A percentile compares a stretch with the other conserved stretches of the same genome.
These are phyloP conservation scores for Blastomyces emzantsi DNA, from an alignment of 2,329 filamentous ascomycete species.

Conservation along the genomic window DNA sequence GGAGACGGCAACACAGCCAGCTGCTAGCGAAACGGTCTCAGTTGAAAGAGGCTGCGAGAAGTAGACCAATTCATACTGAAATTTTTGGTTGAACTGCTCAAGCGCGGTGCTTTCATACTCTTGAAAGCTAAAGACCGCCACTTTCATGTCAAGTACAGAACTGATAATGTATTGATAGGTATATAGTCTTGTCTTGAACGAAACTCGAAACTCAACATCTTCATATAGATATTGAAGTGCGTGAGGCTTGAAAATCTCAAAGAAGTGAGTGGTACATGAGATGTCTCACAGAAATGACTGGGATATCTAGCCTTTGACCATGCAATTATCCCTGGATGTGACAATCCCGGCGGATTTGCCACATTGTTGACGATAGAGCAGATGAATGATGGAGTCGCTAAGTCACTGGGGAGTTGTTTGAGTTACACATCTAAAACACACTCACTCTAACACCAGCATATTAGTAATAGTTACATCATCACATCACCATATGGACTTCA, in stretches of 20 bases:
- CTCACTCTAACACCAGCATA: too few species aligned
- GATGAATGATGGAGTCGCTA: too few species aligned
- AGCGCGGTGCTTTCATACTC: constrained; percentile 53
- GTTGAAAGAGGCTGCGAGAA: constrained; percentile 50
- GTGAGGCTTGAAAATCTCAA: too few species aligned
- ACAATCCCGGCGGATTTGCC: too few species aligned
- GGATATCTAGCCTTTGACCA: background rate
- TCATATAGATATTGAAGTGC: too few species aligned
- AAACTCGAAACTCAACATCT: background rate
- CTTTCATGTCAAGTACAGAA: constrained; percentile 37
- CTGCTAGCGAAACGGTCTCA: constrained; percentile 49
- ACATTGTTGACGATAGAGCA: too few species aligned
- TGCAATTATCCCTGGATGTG: background rate
- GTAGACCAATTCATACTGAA: constrained; percentile 44
- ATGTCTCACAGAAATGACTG: background rate
- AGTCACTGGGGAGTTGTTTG: too few species aligned
- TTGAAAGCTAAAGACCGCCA: constrained; percentile 58
- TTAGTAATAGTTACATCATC: too few species aligned
- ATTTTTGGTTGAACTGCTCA: constrained; percentile 32
- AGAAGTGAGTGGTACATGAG: too few species aligned
- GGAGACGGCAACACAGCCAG: constrained; percentile 50
- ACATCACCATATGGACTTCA: too few species aligned
- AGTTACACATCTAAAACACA: too few species aligned
- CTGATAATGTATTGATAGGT: background rate
- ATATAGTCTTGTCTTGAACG: background rate